Conservation (phyloP, 306 rosid species). For the Crotalaria pallida region DNA sequence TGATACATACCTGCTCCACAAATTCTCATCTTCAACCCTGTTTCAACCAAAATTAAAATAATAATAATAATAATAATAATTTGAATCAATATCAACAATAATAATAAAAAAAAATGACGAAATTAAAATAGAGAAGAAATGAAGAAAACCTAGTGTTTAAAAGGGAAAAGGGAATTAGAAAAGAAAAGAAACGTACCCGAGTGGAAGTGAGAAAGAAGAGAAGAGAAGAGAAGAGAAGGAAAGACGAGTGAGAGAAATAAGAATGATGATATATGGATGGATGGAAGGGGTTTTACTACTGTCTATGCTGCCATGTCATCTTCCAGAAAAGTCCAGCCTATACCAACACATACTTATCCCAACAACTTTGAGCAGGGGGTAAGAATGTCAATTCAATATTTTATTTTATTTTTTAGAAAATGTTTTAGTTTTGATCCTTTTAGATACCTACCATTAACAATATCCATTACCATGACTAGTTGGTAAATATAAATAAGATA, state of each 20-base stretch:
- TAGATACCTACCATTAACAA: too few species aligned
- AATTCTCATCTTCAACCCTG: conserved; percentile 46
- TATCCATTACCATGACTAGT: too few species aligned
- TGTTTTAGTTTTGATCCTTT: too few species aligned
- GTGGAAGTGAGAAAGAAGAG: background rate
- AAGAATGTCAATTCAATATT: too few species aligned
- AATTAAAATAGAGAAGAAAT: background rate
- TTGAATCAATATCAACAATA: conserved; percentile 23
- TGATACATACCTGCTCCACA: conserved; percentile 40
- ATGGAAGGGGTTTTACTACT: too few species aligned
- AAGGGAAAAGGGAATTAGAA: background rate
- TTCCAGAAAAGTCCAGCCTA: background rate
- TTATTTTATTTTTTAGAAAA: too few species aligned
- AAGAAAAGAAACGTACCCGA: background rate
- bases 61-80: too few species aligned
- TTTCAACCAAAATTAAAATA: too few species aligned
- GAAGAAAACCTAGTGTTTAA: background rate
- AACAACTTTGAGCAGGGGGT: too few species aligned
- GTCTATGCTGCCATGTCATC: background rate
- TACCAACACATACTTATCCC: too few species aligned
- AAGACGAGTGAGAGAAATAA: background rate
- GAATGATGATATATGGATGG: background rate
- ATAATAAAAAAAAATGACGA: background rate
- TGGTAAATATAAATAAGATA: too few species aligned
- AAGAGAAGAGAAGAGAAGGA: background rate